These are phyloP conservation scores for Peterozyma xylosa DNA, from an alignment of 805 yeast genomes.

Conservation along the genomic window DNA sequence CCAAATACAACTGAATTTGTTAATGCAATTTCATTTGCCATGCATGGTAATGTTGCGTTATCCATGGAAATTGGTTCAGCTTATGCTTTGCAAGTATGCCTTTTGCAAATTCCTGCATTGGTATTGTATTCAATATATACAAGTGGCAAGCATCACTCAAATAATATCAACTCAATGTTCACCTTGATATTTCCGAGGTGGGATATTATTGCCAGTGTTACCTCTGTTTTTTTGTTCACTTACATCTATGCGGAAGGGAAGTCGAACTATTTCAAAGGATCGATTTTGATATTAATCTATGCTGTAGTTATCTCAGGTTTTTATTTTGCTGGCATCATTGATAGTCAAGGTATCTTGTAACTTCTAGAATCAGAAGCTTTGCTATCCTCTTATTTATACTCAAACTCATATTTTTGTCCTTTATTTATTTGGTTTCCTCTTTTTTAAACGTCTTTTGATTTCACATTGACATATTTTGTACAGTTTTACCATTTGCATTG, in stretches of 20 bases:
- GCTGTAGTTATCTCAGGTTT: conserved; percentile 74
- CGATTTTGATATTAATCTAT: conserved; percentile 75
- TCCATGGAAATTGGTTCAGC: conserved; percentile 99
- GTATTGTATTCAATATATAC: conserved; percentile 65
- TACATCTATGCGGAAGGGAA: conserved; percentile 96
- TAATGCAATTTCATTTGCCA: conserved; percentile 94
- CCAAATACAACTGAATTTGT: conserved; percentile 96
- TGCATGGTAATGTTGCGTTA: conserved; percentile 90
- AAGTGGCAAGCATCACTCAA: conserved; percentile 25
- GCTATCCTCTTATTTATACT: too few relatives aligned
- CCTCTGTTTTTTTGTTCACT: conserved; percentile 83
- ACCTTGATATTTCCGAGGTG: conserved; percentile 89
- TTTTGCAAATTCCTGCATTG: conserved; percentile 87
- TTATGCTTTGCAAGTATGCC: conserved; percentile 90
- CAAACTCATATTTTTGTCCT: too few relatives aligned
- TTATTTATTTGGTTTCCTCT: too few relatives aligned
- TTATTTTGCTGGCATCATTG: conserved; percentile 48
- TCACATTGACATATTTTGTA: too few relatives aligned
- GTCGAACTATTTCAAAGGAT: conserved; percentile 93
- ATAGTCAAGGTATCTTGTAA: conserved; percentile 13
- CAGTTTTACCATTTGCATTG: too few relatives aligned
- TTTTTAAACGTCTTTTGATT: too few relatives aligned
- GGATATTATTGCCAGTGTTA: conserved; percentile 83
- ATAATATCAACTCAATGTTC: conserved; percentile 41
- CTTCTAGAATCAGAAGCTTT: background rate